Base-by-base conservation (phyloP, 1,284 basidiomycete species). In the Hypsizygus ulmarius region DNA sequence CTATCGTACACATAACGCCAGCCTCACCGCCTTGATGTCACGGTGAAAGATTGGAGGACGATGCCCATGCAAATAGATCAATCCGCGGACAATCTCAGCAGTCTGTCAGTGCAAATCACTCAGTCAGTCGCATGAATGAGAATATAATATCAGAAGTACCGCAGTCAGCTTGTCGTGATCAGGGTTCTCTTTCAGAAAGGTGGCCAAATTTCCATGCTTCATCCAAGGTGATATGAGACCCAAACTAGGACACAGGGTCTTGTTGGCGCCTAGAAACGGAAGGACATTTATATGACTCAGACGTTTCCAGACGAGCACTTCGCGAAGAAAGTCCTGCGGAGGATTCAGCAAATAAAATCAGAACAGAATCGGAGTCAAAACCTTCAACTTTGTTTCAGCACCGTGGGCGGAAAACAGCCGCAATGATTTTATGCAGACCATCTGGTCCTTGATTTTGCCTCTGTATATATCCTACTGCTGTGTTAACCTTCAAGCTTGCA, bases 231-330 rank as follows among this genome's bases (percentile, higher is more conserved):
- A 57, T 35, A 63, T 47, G 12, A 63, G 53, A 27, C 51, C 55
- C 19, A 58, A 57, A 10, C 43, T 43, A 14, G 49, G 47, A 16
- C 4, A 25, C 14, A 54, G 12, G 28, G 51, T 50, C 15, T 40
- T 14, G 28, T 47, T 52, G 19, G 55, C 56, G 7, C 62, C 62
- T 21, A 58, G 41, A 16, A 64, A 57, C 11, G 56, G 55, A 14
- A 64, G 49, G 33, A 64, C 55, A 41, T 64, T 64, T 19, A 53
- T 59, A 43, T 61, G 62, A 6, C 47, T 49, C 9, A 63, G 49
- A 19, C 56, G 56, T 27, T 52, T 45, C 60, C 61, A 64, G 7
- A 55, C 41, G 12, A 59, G 32, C 3, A 58, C 45, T 47, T 64
- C 61, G 3, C 55, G 35, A 27, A 55, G 51, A 43, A 60, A 55